Conservation (phyloP, 441 rosid genomes). For the Manihot esculenta region DNA sequence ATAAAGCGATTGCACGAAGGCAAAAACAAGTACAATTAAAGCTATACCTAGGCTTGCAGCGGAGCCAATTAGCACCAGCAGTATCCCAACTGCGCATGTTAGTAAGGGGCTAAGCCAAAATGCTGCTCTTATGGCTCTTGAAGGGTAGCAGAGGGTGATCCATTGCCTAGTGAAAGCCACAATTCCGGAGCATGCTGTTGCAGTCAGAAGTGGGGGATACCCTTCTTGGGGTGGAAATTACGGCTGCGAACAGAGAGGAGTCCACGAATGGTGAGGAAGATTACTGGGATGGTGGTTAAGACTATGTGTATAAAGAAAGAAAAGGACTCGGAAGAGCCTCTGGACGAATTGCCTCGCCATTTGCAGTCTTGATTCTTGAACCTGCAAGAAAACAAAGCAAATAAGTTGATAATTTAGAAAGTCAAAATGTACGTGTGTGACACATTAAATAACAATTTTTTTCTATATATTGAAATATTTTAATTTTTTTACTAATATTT, state of each 20-base stretch:
- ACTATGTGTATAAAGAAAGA: conserved; percentile 55
- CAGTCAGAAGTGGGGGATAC: conserved; percentile 71
- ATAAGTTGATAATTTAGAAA: background rate
- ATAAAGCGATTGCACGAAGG: conserved; percentile 55
- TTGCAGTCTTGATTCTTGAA: conserved; percentile 35
- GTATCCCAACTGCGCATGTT: conserved; percentile 55
- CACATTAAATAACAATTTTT: background rate
- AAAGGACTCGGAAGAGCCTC: conserved; percentile 52
- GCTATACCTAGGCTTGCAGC: conserved; percentile 51
- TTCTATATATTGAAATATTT: no score
- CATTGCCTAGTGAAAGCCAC: conserved; percentile 55
- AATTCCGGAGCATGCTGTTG: conserved; percentile 50
- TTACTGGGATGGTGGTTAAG: conserved; percentile 42
- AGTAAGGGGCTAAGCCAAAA: conserved; percentile 71
- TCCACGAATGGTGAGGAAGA: conserved; percentile 59
- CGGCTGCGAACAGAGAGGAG: conserved; percentile 41
- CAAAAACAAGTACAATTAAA: conserved; percentile 42
- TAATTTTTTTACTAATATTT: no score
- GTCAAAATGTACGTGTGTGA: conserved; percentile 11
- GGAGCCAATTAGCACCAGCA: conserved; percentile 52
- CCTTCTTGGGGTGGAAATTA: conserved; percentile 65
- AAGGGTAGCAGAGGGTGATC: conserved; percentile 43
- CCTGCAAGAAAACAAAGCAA: conserved; percentile 35
- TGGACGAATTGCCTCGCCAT: conserved; percentile 16
- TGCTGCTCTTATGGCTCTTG: conserved; percentile 50